Conservation (phyloP, 768 basidiomycete genomes). For the Trametes cinnabarina region DNA sequence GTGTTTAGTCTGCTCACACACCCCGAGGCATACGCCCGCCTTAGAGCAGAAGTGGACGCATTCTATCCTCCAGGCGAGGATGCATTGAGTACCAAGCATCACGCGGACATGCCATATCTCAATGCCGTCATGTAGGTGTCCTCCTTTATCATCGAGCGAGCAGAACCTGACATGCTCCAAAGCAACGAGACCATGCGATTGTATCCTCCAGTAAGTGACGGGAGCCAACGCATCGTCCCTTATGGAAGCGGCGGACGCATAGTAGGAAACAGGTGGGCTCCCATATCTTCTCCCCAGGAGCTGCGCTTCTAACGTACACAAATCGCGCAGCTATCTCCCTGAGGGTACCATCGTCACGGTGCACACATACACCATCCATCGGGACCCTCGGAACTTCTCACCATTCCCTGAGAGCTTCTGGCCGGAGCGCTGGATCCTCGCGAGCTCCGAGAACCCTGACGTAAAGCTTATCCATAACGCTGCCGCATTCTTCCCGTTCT, state of each 20-base stretch:
- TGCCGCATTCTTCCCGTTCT: slow-evolving; percentile 40
- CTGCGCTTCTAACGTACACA: too few species aligned
- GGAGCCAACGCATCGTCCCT: slow-evolving; percentile 38
- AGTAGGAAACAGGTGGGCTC: slow-evolving; percentile 34
- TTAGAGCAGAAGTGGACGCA: slow-evolving; percentile 43
- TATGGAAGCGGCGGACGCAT: slow-evolving; percentile 33
- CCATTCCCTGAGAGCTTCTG: slow-evolving; percentile 41
- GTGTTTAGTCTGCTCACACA: slow-evolving; percentile 42
- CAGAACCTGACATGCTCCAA: background rate
- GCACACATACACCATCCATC: slow-evolving; percentile 43
- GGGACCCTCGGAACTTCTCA: slow-evolving; percentile 45
- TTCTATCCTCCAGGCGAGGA: slow-evolving; percentile 30
- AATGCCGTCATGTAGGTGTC: slow-evolving; percentile 35
- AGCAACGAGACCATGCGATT: slow-evolving; percentile 50
- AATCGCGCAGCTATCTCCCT: slow-evolving; percentile 36
- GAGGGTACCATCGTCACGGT: slow-evolving; percentile 38
- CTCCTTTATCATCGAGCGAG: background rate
- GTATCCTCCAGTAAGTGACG: slow-evolving; percentile 42
- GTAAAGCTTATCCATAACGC: slow-evolving; percentile 10
- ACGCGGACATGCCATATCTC: slow-evolving; percentile 33
- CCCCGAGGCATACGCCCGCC: slow-evolving; percentile 34
- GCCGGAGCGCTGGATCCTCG: slow-evolving; percentile 44
- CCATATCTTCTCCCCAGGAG: background rate
- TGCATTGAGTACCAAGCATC: slow-evolving; percentile 25
- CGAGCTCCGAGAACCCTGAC: slow-evolving; percentile 4